Percentiles rank a stretch among this genome's conserved stretches.
Conservation (phyloP, 345 rosid species). For the Eucalyptus curtisii region DNA sequence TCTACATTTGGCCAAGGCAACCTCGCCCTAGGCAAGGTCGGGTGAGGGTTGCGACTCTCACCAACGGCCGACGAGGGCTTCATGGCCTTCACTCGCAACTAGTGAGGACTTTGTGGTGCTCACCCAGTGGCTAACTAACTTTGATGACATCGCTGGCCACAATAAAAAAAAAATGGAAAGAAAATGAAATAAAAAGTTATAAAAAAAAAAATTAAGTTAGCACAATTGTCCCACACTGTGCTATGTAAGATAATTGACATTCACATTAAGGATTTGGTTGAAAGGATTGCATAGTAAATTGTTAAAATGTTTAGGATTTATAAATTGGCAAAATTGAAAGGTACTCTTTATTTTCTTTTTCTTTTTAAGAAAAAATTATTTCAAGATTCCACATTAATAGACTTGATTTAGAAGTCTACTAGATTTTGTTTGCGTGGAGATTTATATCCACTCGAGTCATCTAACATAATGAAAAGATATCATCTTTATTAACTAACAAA, state of each 20-base stretch:
- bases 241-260: accelerated
- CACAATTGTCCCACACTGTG: accelerated
- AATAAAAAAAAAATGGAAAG: no score
- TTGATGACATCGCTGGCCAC: accelerated
- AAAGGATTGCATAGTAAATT: no score
- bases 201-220: no score
- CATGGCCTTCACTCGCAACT: not conserved
- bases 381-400: not conserved
- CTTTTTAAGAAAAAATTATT: not conserved
- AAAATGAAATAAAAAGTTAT: no score
- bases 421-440: not conserved
- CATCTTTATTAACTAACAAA: not conserved
- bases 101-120: not conserved
- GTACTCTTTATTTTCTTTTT: not conserved
- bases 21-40: not conserved
- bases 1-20: not conserved
- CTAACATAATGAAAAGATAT: not conserved
- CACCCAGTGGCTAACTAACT: not conserved
- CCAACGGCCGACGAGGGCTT: not conserved
- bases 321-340: no score
- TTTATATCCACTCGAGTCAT: not conserved
- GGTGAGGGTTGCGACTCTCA: not conserved
- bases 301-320: not conserved
- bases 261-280: accelerated
- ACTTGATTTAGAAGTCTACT: not conserved